Percentiles rank a stretch among this genome's conserved stretches.
These are phyloP conservation scores for Luvunga scandens DNA, from an alignment of 345 rosid species.

Conservation along the genomic window DNA sequence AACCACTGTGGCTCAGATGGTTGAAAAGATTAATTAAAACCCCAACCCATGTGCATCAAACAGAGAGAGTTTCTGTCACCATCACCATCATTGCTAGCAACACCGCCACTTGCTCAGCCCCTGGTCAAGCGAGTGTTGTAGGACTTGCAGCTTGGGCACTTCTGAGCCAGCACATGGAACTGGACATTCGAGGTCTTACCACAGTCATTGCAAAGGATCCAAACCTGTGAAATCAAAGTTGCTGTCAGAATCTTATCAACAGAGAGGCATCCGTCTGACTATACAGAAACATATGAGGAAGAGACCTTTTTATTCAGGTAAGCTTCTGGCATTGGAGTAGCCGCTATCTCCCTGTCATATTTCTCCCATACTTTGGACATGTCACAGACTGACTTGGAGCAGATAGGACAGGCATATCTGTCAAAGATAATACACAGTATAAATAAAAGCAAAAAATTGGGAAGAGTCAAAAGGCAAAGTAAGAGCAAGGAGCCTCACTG, in stretches of 20 bases:
- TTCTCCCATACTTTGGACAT: conserved; percentile 96
- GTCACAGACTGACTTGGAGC: conserved; percentile 87
- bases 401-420: conserved; percentile 88
- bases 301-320: conserved; percentile 59
- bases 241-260: background rate
- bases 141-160: conserved; percentile 76
- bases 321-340: conserved; percentile 79
- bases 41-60: background rate
- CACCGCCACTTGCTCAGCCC: conserved; percentile 18
- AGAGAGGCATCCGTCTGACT: background rate
- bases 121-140: conserved; percentile 77
- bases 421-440: background rate
- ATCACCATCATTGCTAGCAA: background rate
- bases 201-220: conserved; percentile 88
- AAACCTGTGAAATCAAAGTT: conserved; percentile 39
- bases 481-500: conserved; percentile 43
- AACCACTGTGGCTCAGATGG: background rate
- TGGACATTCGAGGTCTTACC: conserved; percentile 54
- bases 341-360: conserved; percentile 71
- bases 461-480: background rate
- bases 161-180: conserved; percentile 79
- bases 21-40: background rate
- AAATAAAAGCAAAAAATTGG: background rate
- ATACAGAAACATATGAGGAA: background rate
- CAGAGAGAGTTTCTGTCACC: background rate